These are phyloP conservation scores for Daedaleopsis sinensis DNA, from an alignment of 768 basidiomycete species.

Conservation along the genomic window DNA sequence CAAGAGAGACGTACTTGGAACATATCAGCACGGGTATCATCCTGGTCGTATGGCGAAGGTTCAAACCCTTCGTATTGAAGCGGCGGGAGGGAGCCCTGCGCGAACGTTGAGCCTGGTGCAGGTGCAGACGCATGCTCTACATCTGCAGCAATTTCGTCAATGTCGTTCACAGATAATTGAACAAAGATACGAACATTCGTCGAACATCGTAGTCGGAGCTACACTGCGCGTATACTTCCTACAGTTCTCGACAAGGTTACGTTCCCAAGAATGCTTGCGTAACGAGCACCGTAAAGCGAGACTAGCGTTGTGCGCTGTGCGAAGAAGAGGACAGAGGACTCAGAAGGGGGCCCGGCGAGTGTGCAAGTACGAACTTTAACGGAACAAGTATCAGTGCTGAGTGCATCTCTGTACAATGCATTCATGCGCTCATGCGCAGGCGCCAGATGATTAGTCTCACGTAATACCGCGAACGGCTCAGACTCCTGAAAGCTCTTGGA, in stretches of 20 bases:
- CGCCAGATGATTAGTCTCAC: too few relatives aligned
- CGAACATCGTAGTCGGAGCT: constrained; percentile 34
- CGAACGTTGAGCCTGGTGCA: constrained; percentile 38
- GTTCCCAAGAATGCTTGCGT: too few relatives aligned
- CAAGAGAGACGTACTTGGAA: constrained; percentile 18
- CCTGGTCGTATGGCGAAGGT: constrained; percentile 58
- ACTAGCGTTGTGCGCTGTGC: neutral
- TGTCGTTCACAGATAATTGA: neutral
- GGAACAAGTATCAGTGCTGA: too few relatives aligned
- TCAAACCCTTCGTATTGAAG: constrained; percentile 92
- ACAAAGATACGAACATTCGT: constrained; percentile 40
- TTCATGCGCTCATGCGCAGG: too few relatives aligned
- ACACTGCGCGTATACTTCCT: neutral
- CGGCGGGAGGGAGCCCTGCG: constrained; percentile 49
- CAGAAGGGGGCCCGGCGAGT: too few relatives aligned
- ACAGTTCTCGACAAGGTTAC: too few relatives aligned
- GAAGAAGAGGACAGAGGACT: too few relatives aligned
- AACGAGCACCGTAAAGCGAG: neutral
- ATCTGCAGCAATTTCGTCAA: constrained; percentile 47
- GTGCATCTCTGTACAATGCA: too few relatives aligned
- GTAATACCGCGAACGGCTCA: too few relatives aligned
- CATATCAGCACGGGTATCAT: constrained; percentile 50
- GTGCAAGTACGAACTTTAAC: too few relatives aligned
- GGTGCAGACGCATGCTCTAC: constrained; percentile 81
- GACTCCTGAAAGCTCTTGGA: too few relatives aligned